Evolutionary conservation across 2,329 filamentous ascomycete genomes (phyloP), one percentile per base, ranked within the genome.

Genomic region (Mycocentrospora acerina): DNA sequence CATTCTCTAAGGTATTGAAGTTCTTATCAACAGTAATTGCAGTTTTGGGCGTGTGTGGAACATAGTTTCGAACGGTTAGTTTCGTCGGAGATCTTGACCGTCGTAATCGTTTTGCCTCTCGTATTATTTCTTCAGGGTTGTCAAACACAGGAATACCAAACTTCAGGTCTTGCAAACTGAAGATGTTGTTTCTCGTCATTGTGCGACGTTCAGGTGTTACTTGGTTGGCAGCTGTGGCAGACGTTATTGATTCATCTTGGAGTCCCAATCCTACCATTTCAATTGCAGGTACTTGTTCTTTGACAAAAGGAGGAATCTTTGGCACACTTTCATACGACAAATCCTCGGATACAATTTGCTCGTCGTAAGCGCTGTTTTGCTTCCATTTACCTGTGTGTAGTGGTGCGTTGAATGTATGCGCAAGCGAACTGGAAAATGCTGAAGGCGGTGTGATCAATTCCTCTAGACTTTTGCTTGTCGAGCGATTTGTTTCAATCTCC

Each of bases 101-200:
- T 17, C 34, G 46, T n/a, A 29, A 27, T 29, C 26, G 35, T 12
- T 41, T 36, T 40, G 45, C 40, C 42, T 49, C 38, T 17, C 50
- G 44, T 7, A 57, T 25, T 2, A 59, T 40, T 14, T 53, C 51
- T 29, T 58, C 55, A 2, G 51, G 49, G n/a, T 55, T 40, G 6
- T 58, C 55, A 8, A 54, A 33, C 9, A 50, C 37, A 25, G 49
- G 54, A 1, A 36, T 32, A 8, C 41, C 40, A 4, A 46, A 52
- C 33, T 58, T 57, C 1, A 45, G 49, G 9, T 46, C 52, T 17
- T 58, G 57, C 12, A 54, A 40, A 4, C 44, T 43, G 8, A 51
- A 32, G 11, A 44, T 35, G 7, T 27, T 17, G 15, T 28, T 44
- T 4, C 32, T 35, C 11, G 37, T 36, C 16, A 35, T 10, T 24